phyloP scores from a whole-genome alignment of 768 basidiomycete genomes.

The Porpolomopsis calyptriformis region DNA sequence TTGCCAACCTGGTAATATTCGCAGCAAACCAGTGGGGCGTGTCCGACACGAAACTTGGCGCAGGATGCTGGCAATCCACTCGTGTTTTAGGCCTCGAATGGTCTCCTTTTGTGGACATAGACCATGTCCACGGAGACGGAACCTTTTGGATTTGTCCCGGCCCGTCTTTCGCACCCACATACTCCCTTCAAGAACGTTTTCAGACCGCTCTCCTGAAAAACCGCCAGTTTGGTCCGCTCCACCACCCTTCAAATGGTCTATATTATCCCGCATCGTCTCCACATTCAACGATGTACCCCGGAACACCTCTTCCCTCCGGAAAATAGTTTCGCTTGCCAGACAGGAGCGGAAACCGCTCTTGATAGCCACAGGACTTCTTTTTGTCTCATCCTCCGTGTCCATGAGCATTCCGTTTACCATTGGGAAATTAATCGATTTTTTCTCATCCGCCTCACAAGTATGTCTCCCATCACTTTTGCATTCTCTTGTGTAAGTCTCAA shows the following conservation, averaged over 20 bases:
- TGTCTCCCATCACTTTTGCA: constrained; percentile 16
- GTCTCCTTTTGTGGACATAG: not conserved
- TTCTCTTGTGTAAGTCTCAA: not conserved
- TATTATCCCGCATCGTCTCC: constrained; percentile 19
- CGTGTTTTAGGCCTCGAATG: not conserved
- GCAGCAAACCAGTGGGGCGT: no score
- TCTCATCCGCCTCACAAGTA: constrained; percentile 64
- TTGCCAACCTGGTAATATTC: no score
- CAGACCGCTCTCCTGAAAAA: no score
- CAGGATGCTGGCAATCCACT: constrained; percentile 4
- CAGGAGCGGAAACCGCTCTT: constrained; percentile 72
- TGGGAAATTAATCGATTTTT: constrained; percentile 91
- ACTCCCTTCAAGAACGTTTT: not conserved
- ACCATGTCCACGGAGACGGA: no score
- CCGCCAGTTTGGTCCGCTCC: no score
- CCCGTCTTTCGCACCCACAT: no score
- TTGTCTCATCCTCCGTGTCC: constrained; percentile 83
- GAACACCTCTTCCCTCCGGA: constrained; percentile 54
- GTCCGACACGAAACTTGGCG: not conserved
- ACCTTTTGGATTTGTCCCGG: no score
- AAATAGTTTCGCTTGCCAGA: constrained; percentile 67
- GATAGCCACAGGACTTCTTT: constrained; percentile 66
- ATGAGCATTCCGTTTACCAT: constrained; percentile 91
- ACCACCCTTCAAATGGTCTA: constrained; percentile 4
- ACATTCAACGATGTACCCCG: constrained; percentile 27